Evolutionary conservation across 169 alveolate genomes (phyloP).

Genomic region (Plasmodium vivax): DNA sequence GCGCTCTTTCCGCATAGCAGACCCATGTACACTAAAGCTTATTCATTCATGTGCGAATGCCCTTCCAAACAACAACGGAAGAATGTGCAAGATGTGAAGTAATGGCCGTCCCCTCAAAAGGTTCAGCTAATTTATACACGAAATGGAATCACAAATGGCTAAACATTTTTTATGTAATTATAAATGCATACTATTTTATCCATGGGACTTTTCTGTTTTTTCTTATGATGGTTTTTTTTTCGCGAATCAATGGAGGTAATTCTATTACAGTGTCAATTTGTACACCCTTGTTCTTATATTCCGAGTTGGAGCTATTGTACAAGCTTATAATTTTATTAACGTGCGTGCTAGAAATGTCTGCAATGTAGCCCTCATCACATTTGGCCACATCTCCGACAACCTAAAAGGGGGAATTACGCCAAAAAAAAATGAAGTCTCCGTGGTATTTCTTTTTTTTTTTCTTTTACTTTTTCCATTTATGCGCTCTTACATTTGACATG

Average conservation of each 20-base stretch:
- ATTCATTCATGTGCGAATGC: background rate
- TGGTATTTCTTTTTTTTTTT: background rate
- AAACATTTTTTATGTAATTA: background rate
- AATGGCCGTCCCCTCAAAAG: background rate
- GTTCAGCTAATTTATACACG: background rate
- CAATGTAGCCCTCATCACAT: slow-evolving; percentile 72
- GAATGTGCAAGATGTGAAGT: background rate
- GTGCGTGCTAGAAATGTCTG: slow-evolving; percentile 45
- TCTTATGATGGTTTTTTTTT: slow-evolving; percentile 37
- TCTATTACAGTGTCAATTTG: slow-evolving; percentile 50
- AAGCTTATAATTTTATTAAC: slow-evolving; percentile 59
- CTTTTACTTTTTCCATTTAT: background rate
- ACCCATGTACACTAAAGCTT: background rate
- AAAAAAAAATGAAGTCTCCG: background rate
- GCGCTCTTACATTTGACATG: slow-evolving; percentile 30
- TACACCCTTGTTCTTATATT: slow-evolving; percentile 45
- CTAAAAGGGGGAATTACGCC: background rate
- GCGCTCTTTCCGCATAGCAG: background rate
- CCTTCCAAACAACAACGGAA: background rate
- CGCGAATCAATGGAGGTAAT: slow-evolving; percentile 40
- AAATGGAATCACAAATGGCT: background rate
- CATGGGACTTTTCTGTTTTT: slow-evolving; percentile 55
- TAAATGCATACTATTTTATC: slow-evolving; percentile 57
- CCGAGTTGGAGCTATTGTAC: slow-evolving; percentile 52
- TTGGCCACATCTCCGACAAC: slow-evolving; percentile 61